Evolutionary conservation across 2,329 filamentous ascomycete species (phyloP).

Genomic region (Sordariomycetes sp.): DNA sequence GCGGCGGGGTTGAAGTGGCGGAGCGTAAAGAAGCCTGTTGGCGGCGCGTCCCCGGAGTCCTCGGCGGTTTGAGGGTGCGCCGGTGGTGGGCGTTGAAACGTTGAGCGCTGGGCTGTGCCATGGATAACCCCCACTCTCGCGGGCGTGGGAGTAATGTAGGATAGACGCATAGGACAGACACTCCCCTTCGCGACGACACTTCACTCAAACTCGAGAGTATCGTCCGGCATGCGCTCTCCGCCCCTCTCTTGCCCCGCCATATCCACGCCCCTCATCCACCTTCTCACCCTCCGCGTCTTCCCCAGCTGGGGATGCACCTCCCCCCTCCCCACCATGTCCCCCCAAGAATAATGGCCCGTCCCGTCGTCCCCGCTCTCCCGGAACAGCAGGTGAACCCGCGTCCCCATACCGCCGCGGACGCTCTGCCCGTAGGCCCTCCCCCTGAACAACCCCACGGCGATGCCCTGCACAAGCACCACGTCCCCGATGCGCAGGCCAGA

Average conservation of each 20-base stretch:
- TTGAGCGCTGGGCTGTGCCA: neutral
- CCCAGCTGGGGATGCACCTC: constrained; percentile 34
- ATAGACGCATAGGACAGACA: neutral
- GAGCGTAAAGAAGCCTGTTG: constrained; percentile 32
- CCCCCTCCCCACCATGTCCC: constrained; percentile 25
- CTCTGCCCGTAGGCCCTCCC: constrained; percentile 76
- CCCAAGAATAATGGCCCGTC: constrained; percentile 42
- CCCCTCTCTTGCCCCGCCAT: constrained; percentile 12
- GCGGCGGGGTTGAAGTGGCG: constrained; percentile 34
- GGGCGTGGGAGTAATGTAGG: neutral
- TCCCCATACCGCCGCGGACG: constrained; percentile 51
- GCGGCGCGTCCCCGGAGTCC: constrained; percentile 12
- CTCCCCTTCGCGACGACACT: neutral
- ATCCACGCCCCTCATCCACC: constrained; percentile 67
- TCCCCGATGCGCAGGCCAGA: constrained; percentile 52
- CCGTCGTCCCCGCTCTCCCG: constrained; percentile 36
- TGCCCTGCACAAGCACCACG: constrained; percentile 65
- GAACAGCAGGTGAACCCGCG: constrained; percentile 54
- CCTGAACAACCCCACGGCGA: constrained; percentile 64
- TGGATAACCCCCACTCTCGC: neutral
- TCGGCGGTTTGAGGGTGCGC: constrained; percentile 8
- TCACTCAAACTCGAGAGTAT: constrained; percentile 18
- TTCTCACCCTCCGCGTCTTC: constrained; percentile 54
- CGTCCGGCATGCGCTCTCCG: constrained; percentile 17
- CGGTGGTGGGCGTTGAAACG: neutral